phyloP scores from a whole-genome alignment of 768 basidiomycete species.

The Boletus tomentosulus region DNA sequence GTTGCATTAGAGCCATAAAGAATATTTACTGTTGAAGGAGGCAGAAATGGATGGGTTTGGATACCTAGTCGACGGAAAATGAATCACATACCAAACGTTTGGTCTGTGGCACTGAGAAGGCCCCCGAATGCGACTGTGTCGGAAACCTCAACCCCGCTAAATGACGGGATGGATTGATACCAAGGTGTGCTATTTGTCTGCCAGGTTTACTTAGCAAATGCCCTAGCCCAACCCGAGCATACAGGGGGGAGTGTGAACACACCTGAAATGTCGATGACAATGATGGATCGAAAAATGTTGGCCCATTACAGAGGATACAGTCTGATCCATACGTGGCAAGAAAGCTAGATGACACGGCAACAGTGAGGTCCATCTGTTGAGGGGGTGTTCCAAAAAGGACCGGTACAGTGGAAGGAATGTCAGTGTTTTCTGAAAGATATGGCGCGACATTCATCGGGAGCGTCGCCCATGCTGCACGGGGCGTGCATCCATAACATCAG shows the following conservation, averaged over 20 bases:
- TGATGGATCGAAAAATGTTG: conserved; percentile 15
- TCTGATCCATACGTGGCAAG: conserved; percentile 19
- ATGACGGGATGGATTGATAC: conserved; percentile 10
- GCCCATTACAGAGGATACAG: conserved; percentile 26
- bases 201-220: not conserved
- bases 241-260: not conserved
- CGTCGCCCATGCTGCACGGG: conserved; percentile 22
- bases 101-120: conserved; percentile 10
- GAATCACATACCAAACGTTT: conserved; percentile 13
- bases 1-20: conserved; percentile 17
- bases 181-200: conserved; percentile 20
- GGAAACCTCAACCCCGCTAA: conserved; percentile 14
- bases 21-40: conserved; percentile 17
- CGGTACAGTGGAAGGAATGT: conserved; percentile 15
- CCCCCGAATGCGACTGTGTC: conserved; percentile 22
- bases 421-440: conserved; percentile 9
- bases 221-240: not conserved
- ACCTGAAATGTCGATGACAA: conserved; percentile 26
- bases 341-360: conserved; percentile 9
- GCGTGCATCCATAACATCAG: not conserved
- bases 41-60: not conserved
- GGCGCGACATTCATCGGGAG: conserved; percentile 22
- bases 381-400: conserved; percentile 25
- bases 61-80: not conserved
- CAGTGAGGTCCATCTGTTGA: conserved; percentile 25